Percentiles rank a stretch among this genome's conserved stretches.
Evolutionary conservation across 176 grass and related monocot species (phyloP).

Genomic region (Bromus sterilis): DNA sequence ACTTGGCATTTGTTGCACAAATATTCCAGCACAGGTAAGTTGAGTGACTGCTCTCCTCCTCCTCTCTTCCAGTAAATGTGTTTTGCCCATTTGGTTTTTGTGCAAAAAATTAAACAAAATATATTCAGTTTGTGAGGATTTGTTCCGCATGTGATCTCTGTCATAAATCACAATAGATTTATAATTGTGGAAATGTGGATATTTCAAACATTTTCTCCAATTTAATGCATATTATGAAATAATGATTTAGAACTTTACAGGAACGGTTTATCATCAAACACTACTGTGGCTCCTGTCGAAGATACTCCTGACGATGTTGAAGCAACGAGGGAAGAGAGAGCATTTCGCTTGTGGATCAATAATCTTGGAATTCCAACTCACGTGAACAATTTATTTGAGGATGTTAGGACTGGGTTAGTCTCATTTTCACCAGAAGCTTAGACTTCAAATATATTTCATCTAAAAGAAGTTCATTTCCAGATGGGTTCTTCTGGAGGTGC

Average conservation of each 20-base stretch:
- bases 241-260: constrained; percentile 41
- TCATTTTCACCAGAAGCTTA: not conserved
- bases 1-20: constrained; percentile 97
- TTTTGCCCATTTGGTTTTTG: not conserved
- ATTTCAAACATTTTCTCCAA: not conserved
- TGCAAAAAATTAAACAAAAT: not conserved
- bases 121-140: not conserved
- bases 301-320: constrained; percentile 80
- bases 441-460: not conserved
- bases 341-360: constrained; percentile 96
- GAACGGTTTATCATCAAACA: constrained; percentile 77
- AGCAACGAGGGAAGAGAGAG: constrained; percentile 79
- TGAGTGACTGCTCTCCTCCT: not conserved
- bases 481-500: constrained; percentile 93
- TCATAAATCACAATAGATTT: not conserved
- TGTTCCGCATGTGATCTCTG: not conserved
- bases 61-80: not conserved
- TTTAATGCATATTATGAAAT: constrained; percentile 8
- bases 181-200: not conserved
- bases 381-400: constrained; percentile 96
- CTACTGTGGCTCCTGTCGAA: constrained; percentile 32
- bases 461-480: constrained; percentile 35
- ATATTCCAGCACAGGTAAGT: constrained; percentile 91
- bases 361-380: constrained; percentile 90
- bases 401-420: constrained; percentile 84